These are phyloP conservation scores for Phellinidium pouzarii DNA, from an alignment of 1,284 basidiomycete genomes.

Conservation along the genomic window DNA sequence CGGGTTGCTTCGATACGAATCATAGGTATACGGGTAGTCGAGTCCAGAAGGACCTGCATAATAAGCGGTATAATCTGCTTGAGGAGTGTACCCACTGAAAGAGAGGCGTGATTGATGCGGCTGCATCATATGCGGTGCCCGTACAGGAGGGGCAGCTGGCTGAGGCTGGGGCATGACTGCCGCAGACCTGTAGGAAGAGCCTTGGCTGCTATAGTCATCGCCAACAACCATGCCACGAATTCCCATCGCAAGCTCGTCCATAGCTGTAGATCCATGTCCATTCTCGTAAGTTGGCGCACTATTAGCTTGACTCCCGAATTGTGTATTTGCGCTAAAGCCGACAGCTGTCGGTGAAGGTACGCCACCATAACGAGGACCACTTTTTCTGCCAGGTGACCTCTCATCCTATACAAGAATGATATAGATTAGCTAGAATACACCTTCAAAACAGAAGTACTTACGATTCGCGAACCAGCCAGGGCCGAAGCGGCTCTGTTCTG, in stretches of 20 bases:
- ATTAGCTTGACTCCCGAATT: conserved; percentile 26
- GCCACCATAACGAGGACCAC: conserved; percentile 33
- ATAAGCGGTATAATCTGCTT: conserved; percentile 50
- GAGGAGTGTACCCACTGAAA: conserved; percentile 42
- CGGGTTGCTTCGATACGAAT: conserved; percentile 43
- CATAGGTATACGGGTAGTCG: conserved; percentile 46
- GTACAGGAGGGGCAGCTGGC: conserved; percentile 30
- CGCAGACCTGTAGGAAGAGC: conserved; percentile 25
- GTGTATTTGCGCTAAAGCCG: conserved; percentile 31
- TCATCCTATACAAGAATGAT: conserved; percentile 41
- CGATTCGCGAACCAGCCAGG: conserved; percentile 37
- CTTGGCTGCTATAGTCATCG: conserved; percentile 41
- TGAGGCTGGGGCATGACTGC: conserved; percentile 20
- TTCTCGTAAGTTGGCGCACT: conserved; percentile 34
- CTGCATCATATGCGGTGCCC: conserved; percentile 11
- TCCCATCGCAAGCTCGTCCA: conserved; percentile 48
- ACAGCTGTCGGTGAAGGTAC: conserved; percentile 36
- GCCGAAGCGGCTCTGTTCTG: conserved; percentile 42
- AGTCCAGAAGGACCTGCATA: conserved; percentile 37
- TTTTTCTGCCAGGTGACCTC: conserved; percentile 30
- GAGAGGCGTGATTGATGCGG: conserved; percentile 35
- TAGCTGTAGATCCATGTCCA: conserved; percentile 34
- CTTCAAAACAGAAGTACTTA: conserved; percentile 39
- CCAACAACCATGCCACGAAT: conserved; percentile 64
- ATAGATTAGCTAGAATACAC: conserved; percentile 34